These are phyloP conservation scores for Arxiozyma bovina DNA, from an alignment of 1,139 yeast genomes.

Conservation along the genomic window DNA sequence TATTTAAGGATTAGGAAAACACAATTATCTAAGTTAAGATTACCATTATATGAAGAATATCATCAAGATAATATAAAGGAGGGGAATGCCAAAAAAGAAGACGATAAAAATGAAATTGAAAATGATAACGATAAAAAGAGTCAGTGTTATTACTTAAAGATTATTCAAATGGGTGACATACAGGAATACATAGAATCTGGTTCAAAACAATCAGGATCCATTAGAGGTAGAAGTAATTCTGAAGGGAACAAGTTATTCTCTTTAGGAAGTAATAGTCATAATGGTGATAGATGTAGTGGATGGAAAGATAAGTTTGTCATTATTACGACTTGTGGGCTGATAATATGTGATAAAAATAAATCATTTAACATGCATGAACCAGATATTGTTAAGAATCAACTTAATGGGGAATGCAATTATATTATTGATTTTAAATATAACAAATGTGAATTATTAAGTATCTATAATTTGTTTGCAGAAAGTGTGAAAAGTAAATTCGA, in stretches of 20 bases:
- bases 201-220: not conserved
- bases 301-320: constrained; percentile 39
- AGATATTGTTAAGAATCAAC: constrained; percentile 16
- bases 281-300: constrained; percentile 16
- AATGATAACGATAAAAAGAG: constrained; percentile 14
- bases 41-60: constrained; percentile 10
- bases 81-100: too few relatives aligned
- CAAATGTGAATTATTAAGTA: constrained; percentile 8
- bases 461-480: constrained; percentile 22
- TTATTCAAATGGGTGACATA: constrained; percentile 29
- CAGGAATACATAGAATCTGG: constrained; percentile 7
- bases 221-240: constrained; percentile 2
- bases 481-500: not conserved
- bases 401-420: constrained; percentile 23
- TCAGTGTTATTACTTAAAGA: constrained; percentile 18
- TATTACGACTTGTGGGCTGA: constrained; percentile 38
- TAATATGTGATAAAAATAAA: constrained; percentile 34
- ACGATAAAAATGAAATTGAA: not conserved
- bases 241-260: constrained; percentile 29
- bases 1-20: constrained; percentile 20
- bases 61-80: constrained; percentile 8
- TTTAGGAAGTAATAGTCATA: not conserved
- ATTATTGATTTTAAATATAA: constrained; percentile 21
- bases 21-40: constrained; percentile 13
- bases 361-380: constrained; percentile 25